A percentile compares a stretch with the other conserved stretches of the same genome.
Conservation (phyloP, 805 yeast genomes). For the Schwanniomyces polymorphus region DNA sequence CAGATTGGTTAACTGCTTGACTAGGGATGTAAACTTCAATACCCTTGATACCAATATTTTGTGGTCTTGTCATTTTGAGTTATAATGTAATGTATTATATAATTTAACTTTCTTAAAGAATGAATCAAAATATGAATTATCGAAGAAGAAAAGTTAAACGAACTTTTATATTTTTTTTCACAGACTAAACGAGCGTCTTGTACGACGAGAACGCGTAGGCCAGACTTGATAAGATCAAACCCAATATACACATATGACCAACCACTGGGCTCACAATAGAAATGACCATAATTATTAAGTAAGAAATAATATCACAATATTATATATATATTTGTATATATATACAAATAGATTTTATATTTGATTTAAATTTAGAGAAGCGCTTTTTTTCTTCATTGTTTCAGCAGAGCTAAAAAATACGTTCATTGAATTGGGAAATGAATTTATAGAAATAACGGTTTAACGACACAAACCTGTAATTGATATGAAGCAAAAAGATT, state of each 20-base stretch:
- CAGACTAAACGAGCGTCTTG: background rate
- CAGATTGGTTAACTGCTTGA: constrained; percentile 74
- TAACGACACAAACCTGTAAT: too few relatives aligned
- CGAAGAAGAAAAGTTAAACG: background rate
- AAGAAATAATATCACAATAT: too few relatives aligned
- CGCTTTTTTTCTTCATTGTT: too few relatives aligned
- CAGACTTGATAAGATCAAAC: background rate
- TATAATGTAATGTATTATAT: background rate
- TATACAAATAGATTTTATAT: too few relatives aligned
- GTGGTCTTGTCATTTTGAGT: constrained; percentile 22
- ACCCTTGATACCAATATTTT: constrained; percentile 94
- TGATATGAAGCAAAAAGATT: too few relatives aligned
- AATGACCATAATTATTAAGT: too few relatives aligned
- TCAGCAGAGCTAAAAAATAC: too few relatives aligned
- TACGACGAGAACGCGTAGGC: background rate
- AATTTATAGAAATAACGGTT: too few relatives aligned
- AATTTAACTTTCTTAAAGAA: background rate
- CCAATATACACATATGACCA: background rate
- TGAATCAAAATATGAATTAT: background rate
- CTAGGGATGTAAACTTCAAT: constrained; percentile 87
- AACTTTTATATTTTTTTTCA: background rate
- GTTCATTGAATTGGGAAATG: too few relatives aligned
- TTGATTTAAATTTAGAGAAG: too few relatives aligned
- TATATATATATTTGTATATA: too few relatives aligned
- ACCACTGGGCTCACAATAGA: background rate